Conservation (phyloP, 2,329 filamentous ascomycete genomes). For the Leptographium galeiforme region DNA sequence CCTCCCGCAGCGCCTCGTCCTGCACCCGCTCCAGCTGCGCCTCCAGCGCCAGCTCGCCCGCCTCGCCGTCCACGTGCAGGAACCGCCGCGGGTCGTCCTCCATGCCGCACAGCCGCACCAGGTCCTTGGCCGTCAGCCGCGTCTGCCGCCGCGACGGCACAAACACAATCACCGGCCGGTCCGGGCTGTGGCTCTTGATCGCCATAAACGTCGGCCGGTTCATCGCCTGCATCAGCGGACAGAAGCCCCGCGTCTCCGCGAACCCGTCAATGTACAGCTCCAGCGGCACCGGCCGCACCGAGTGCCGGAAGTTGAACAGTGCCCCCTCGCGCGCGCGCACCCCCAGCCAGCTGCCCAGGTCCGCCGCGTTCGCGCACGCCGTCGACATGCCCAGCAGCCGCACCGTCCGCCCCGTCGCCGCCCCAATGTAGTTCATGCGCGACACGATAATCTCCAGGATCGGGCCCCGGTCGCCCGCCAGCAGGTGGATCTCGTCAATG, state of each 20-base stretch:
- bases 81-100: conserved; percentile 94
- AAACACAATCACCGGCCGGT: conserved; percentile 96
- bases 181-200: conserved; percentile 90
- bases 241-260: conserved; percentile 88
- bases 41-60: conserved; percentile 72
- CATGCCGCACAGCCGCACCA: conserved; percentile 97
- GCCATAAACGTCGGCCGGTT: conserved; percentile 93
- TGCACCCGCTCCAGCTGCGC: conserved; percentile 81
- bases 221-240: conserved; percentile 97
- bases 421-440: conserved; percentile 96
- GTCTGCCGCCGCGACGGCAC: conserved; percentile 93
- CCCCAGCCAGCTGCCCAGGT: conserved; percentile 91
- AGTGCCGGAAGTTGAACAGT: conserved; percentile 94
- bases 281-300: conserved; percentile 85
- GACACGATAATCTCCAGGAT: conserved; percentile 95
- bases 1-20: conserved; percentile 82
- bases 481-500: conserved; percentile 93
- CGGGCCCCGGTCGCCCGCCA: conserved; percentile 92
- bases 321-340: conserved; percentile 61
- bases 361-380: conserved; percentile 87
- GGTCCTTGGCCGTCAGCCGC: conserved; percentile 81
- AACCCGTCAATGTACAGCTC: conserved; percentile 98
- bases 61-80: conserved; percentile 57
- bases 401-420: conserved; percentile 79
- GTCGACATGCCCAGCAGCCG: conserved; percentile 97